Conservation (phyloP, 1,139 yeast genomes). For the Magnusiomyces ingens region DNA sequence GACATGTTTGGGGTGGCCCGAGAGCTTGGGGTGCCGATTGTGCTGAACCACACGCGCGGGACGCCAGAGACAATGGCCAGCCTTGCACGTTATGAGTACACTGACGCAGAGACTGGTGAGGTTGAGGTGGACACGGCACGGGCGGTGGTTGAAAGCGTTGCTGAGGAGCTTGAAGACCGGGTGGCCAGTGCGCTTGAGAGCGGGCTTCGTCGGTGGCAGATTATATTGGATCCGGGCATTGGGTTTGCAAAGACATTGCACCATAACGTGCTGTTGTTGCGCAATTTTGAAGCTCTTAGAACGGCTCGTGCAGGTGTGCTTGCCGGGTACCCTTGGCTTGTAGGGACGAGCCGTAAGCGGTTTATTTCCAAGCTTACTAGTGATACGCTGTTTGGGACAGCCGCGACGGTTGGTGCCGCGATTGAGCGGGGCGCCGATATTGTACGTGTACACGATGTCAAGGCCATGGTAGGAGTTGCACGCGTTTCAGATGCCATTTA, state of each 20-base stretch:
- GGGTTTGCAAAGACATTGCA: conserved; percentile 77
- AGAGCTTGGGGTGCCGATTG: conserved; percentile 58
- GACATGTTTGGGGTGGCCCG: conserved; percentile 63
- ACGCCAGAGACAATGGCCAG: conserved; percentile 65
- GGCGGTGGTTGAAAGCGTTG: conserved; percentile 42
- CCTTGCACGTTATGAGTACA: conserved; percentile 29
- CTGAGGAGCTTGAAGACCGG: conserved; percentile 56
- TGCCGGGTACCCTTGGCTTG: conserved; percentile 51
- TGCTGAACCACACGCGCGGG: conserved; percentile 83
- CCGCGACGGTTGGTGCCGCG: conserved; percentile 68
- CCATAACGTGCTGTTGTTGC: conserved; percentile 64
- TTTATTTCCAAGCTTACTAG: conserved; percentile 67
- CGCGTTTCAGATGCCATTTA: conserved; percentile 75
- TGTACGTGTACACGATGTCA: conserved; percentile 83
- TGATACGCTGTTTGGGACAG: conserved; percentile 59
- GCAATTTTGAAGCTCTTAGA: conserved; percentile 38
- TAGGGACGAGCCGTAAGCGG: conserved; percentile 85
- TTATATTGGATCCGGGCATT: conserved; percentile 87
- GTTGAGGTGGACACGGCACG: conserved; percentile 32
- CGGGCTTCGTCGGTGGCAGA: conserved; percentile 84
- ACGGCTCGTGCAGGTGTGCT: conserved; percentile 32
- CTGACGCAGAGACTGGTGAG: conserved; percentile 10
- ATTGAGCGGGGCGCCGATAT: conserved; percentile 72
- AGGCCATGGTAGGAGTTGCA: conserved; percentile 56
- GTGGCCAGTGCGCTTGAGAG: conserved; percentile 49